phyloP scores from a whole-genome alignment of 164 flowering plant genomes.

The Berberis vulgaris region DNA sequence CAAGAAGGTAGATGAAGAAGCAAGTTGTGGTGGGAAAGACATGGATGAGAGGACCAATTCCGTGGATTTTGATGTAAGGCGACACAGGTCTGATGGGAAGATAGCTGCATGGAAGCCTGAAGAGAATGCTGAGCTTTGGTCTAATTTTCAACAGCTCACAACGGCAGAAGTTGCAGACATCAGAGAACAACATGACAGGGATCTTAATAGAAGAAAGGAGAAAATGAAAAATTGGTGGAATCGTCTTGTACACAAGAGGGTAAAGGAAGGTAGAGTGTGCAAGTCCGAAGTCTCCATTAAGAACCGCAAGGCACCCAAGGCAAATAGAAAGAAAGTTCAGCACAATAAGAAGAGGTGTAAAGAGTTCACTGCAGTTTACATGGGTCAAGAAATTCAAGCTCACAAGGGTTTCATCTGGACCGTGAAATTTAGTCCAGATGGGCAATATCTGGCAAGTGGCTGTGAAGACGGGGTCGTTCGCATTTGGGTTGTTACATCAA shows the following conservation, averaged over 20 bases:
- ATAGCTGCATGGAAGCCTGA: background rate
- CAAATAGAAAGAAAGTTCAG: constrained; percentile 26
- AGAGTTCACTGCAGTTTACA: constrained; percentile 52
- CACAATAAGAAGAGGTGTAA: constrained; percentile 37
- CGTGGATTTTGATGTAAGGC: constrained; percentile 21
- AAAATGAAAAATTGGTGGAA: constrained; percentile 47
- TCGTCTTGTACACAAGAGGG: constrained; percentile 18
- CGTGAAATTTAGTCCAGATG: constrained; percentile 87
- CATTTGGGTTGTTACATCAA: constrained; percentile 51
- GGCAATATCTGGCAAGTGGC: constrained; percentile 71
- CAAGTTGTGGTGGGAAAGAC: constrained; percentile 22
- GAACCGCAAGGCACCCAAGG: constrained; percentile 5
- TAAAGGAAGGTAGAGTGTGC: constrained; percentile 7
- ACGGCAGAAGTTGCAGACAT: constrained; percentile 7
- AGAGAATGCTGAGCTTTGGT: background rate
- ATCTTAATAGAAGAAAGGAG: constrained; percentile 12
- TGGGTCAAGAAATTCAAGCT: constrained; percentile 63
- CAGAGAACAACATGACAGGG: constrained; percentile 5
- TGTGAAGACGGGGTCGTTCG: constrained; percentile 87
- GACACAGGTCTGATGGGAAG: background rate
- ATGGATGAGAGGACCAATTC: constrained; percentile 17
- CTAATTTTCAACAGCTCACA: constrained; percentile 1
- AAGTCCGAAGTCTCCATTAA: constrained; percentile 7
- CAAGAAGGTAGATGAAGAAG: constrained; percentile 10
- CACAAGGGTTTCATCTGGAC: constrained; percentile 70